Base-by-base conservation (phyloP, 2,329 filamentous ascomycete species). In the Cordyceps javanica region DNA sequence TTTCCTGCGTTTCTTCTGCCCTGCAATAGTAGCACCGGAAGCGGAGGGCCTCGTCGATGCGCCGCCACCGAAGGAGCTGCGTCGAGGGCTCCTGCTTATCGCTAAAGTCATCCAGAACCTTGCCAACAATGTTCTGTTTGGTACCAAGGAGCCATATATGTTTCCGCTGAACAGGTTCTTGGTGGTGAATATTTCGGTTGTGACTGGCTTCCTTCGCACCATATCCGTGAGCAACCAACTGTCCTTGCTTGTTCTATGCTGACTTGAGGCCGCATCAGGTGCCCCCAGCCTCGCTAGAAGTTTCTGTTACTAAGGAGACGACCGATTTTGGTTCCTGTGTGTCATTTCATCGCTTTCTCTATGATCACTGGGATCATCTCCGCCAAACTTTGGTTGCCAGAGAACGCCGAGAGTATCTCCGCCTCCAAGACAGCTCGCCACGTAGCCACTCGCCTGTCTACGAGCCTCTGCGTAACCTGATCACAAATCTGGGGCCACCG, bases 321-420 rank as follows among this genome's bases (percentile, higher is more conserved):
- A 86, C 86, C 60, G 86, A 88, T 67, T 88, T 89, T 65, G 85
- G 86, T 32, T 87, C 85, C n/a, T 87, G 85, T 60, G 85, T 89
- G 23, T 81, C 85, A 2, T 72, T 89, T 14, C 86, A 89, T 69
- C 76, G 85, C 41, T 89, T 88, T 63, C 70, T 89, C 11, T 89
- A 88, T 64, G 86, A 89, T 60, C 83, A 89, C 61, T 88, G 85
- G 85, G 86, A 89, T 61, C 83, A 86, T 60, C 81, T 89, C 19
- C 76, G 83, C 48, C 85, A 88, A 63, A 83, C 82, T 41, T 76
- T 89, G 19, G 76, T 83, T 32, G 77, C 82, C 9, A 78, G 81
- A 59, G 83, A 87, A 64, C 76, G 81, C 52, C 77, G 79, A 64
- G 82, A 82, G 14, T 76, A 78, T 50, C 76, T 82, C 10, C 77